These are phyloP conservation scores for Annulohypoxylon stygium DNA, from an alignment of 495 filamentous ascomycete species.

Conservation along the genomic window DNA sequence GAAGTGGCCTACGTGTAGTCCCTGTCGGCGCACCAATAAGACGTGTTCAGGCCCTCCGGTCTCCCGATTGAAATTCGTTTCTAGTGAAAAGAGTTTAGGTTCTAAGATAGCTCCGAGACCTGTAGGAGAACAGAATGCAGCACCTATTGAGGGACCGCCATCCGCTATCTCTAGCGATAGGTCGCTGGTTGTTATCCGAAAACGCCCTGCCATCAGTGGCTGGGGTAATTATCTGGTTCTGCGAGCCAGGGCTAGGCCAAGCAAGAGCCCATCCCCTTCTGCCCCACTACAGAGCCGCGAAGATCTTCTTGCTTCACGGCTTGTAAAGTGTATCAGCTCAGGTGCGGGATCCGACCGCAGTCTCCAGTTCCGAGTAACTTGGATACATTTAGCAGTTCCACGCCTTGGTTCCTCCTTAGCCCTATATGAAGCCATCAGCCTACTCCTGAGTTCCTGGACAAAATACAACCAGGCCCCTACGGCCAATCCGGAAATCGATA, in stretches of 20 bases:
- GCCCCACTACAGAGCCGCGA: not conserved
- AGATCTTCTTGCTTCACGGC: not conserved
- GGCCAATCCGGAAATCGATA: not conserved
- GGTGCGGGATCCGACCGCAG: not conserved
- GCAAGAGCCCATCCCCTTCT: not conserved
- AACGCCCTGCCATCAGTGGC: not conserved
- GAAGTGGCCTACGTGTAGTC: not conserved
- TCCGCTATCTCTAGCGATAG: not conserved
- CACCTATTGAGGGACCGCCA: not conserved
- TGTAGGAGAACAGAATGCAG: not conserved
- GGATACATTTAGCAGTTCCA: not conserved
- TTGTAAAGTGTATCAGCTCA: not conserved
- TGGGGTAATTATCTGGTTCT: not conserved
- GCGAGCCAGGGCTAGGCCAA: not conserved
- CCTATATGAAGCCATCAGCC: not conserved
- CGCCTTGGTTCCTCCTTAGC: not conserved
- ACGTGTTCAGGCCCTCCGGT: not conserved
- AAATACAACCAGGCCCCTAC: not conserved
- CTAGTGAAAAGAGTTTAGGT: not conserved
- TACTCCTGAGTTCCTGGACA: not conserved
- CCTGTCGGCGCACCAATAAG: conserved; percentile 1
- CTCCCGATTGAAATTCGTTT: not conserved
- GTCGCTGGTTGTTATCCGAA: not conserved
- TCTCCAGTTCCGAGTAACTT: not conserved
- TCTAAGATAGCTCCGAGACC: not conserved